These are phyloP conservation scores for Pseudogymnoascus sp. DNA, from an alignment of 2,329 filamentous ascomycete species.

Conservation along the genomic window DNA sequence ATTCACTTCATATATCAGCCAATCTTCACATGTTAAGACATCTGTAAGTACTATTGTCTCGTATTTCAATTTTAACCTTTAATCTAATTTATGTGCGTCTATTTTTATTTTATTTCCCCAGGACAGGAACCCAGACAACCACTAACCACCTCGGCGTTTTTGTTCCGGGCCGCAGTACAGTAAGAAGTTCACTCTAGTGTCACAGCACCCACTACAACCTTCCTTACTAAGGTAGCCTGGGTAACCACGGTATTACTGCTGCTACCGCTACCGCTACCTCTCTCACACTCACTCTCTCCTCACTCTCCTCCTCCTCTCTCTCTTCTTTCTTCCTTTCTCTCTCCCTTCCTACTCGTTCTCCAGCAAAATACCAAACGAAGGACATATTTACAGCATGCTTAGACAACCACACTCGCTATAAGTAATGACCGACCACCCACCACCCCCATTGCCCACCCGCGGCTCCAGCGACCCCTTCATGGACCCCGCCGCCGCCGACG, in stretches of 20 bases:
- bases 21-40: neutral
- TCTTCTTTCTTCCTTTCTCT: neutral
- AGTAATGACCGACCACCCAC: neutral
- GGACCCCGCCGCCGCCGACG: slow-evolving; percentile 26
- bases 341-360: slow-evolving; percentile 3
- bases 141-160: neutral
- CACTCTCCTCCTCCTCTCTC: neutral
- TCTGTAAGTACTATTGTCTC: neutral
- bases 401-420: neutral
- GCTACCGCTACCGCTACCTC: neutral
- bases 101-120: neutral
- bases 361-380: neutral
- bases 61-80: neutral
- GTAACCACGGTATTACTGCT: neutral
- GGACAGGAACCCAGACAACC: neutral
- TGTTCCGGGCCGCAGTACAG: neutral
- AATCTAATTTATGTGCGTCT: neutral
- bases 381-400: slow-evolving; percentile 5
- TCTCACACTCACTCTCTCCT: neutral
- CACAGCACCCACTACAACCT: neutral
- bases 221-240: neutral
- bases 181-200: neutral
- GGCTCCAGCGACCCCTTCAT: slow-evolving; percentile 29
- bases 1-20: neutral
- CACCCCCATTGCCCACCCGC: neutral